Evolutionary conservation across 768 basidiomycete genomes (phyloP).

Genomic region (Polyporus arcularius): DNA sequence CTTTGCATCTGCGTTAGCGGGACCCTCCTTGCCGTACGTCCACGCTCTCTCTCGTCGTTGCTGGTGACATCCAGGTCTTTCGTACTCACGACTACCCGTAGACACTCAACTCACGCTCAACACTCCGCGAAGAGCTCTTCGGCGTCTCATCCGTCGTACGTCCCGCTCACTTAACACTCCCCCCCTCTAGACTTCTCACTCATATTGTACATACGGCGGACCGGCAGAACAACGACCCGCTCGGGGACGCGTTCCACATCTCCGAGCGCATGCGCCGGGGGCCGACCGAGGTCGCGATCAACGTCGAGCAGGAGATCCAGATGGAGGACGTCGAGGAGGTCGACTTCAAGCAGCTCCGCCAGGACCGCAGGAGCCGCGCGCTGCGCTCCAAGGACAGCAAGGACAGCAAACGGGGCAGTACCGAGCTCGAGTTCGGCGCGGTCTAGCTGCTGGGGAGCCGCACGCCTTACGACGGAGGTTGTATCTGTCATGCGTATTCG

Average conservation of each 20-base stretch:
- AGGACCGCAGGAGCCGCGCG: background rate
- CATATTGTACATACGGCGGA: background rate
- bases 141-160: background rate
- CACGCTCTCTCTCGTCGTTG: background rate
- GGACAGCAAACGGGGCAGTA: background rate
- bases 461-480: too few species aligned
- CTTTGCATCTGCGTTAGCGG: background rate
- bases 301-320: constrained; percentile 7
- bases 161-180: background rate
- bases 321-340: constrained; percentile 1
- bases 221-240: background rate
- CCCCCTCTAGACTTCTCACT: background rate
- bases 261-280: background rate
- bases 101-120: constrained; percentile 10
- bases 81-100: background rate
- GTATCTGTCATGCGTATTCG: too few species aligned
- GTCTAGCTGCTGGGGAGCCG: background rate
- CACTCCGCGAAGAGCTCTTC: constrained; percentile 9
- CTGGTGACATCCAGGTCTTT: too few species aligned
- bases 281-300: constrained; percentile 5
- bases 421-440: background rate
- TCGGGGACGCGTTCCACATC: background rate
- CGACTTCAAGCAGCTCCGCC: constrained; percentile 4
- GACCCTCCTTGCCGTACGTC: constrained; percentile 2
- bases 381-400: background rate